Evolutionary conservation across 441 rosid species (phyloP), one percentile per base, ranked within the genome.

Genomic region (Brassica hybrid): DNA sequence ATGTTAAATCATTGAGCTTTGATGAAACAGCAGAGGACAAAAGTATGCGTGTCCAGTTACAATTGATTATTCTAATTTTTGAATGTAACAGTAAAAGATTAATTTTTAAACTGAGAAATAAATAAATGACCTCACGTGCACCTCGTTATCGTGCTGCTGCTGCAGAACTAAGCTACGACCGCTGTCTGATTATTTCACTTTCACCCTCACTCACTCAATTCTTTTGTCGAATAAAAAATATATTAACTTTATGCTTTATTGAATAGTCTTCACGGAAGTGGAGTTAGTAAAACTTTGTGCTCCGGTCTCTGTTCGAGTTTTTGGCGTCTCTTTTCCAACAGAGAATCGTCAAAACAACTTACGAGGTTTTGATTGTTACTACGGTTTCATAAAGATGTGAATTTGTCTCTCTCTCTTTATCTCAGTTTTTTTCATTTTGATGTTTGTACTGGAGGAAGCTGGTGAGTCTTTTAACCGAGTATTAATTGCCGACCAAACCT

Each of bases 241-340:
- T 11, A 50, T 41, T 3, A 43, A 50, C 61, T 54, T 73, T 21
- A 9, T 38, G 57, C 50, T 32, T 71, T 65, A 65, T 65, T 54
- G 27, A 34, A 67, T 78, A 62, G 77, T 74, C 71, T 60, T 45
- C 1, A 25, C 59, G 67, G 66, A 36, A 73, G 78, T 67, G 82
- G 82, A 68, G 82, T 79, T 74, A 79, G 78, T 73, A 68, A 67
- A n/a, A 72, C 73, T 48, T 72, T 60, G 66, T 50, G 75, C 52
- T 69, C 81, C 1, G 36, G 73, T 60, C 78, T 38, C 27, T 68
- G 45, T 73, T 68, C 75, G 68, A 18, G 65, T 74, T 67, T 57
- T 68, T 78, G 78, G 61, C 65, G 34, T 79, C 67, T 74, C 67
- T 69, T 69, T 56, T 50, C 54, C 14, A 73, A 79, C 32, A 34